Conservation (phyloP, 2,329 filamentous ascomycete species). For the Didymella pinodella region DNA sequence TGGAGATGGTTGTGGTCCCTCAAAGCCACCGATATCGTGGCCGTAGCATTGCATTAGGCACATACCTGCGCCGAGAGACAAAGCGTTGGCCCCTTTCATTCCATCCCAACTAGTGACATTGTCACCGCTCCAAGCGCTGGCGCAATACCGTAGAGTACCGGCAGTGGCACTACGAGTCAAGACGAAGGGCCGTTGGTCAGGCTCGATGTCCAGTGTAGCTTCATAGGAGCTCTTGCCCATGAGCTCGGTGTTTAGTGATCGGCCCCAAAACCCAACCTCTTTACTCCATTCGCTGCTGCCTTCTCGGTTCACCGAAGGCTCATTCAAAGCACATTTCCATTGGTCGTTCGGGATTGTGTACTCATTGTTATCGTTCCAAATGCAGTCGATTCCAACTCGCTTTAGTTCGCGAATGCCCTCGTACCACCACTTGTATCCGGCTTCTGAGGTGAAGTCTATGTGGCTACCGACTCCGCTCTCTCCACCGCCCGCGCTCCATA, state of each 20-base stretch:
- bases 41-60: constrained; percentile 74
- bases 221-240: constrained; percentile 76
- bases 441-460: constrained; percentile 74
- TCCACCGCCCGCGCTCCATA: constrained; percentile 77
- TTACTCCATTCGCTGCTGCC: constrained; percentile 52
- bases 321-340: constrained; percentile 69
- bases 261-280: constrained; percentile 72
- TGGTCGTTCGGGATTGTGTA: constrained; percentile 72
- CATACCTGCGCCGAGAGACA: constrained; percentile 73
- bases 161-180: constrained; percentile 75
- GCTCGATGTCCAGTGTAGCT: constrained; percentile 66
- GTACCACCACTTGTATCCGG: constrained; percentile 76
- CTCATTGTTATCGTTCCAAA: constrained; percentile 84
- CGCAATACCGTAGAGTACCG: constrained; percentile 73
- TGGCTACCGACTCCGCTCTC: constrained; percentile 75
- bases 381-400: constrained; percentile 71
- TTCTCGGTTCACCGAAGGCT: constrained; percentile 37
- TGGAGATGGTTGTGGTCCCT: constrained; percentile 74
- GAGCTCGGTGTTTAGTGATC: constrained; percentile 73
- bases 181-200: constrained; percentile 70
- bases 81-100: constrained; percentile 75
- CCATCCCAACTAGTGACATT: constrained; percentile 77
- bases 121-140: constrained; percentile 78
- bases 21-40: constrained; percentile 79
- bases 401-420: constrained; percentile 70